Percentiles rank a stretch among this genome's conserved stretches.
These are phyloP conservation scores for Gamsiella multidivaricata DNA, from an alignment of 192 early-diverging fungal species.

Conservation along the genomic window DNA sequence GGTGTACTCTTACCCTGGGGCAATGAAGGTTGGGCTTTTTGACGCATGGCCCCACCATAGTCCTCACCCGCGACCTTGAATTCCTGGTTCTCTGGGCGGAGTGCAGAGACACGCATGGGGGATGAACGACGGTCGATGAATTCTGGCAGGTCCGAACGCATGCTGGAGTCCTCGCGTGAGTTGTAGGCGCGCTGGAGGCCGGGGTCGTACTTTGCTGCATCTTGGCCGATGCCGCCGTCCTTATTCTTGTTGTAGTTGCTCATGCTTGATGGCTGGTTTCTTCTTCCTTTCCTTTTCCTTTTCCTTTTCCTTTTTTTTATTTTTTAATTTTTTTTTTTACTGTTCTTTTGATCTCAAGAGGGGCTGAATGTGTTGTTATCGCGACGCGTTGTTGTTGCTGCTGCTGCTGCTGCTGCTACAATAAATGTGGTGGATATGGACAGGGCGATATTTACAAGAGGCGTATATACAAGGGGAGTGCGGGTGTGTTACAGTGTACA, in stretches of 20 bases:
- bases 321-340: too few relatives aligned
- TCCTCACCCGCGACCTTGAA: constrained; percentile 21
- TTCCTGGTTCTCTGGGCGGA: constrained; percentile 25
- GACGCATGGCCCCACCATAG: constrained; percentile 14
- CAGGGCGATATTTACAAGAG: too few relatives aligned
- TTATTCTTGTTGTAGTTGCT: constrained; percentile 6
- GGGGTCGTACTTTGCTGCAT: not conserved
- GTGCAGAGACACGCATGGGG: constrained; percentile 12
- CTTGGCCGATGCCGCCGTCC: constrained; percentile 3
- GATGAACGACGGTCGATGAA: not conserved
- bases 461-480: too few relatives aligned
- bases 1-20: constrained; percentile 16
- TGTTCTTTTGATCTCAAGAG: too few relatives aligned
- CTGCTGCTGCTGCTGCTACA: too few relatives aligned
- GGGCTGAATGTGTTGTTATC: too few relatives aligned
- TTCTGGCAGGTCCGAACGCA: constrained; percentile 14
- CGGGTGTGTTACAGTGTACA: too few relatives aligned
- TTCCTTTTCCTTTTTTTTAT: too few relatives aligned
- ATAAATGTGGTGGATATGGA: too few relatives aligned
- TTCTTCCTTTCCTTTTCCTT: too few relatives aligned
- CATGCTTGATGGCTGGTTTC: too few relatives aligned
- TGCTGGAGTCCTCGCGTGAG: constrained; percentile 20
- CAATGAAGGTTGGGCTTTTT: constrained; percentile 10
- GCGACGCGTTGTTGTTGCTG: too few relatives aligned
- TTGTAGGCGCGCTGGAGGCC: not conserved